Percentiles rank a stretch among this genome's conserved stretches.
phyloP scores from a whole-genome alignment of 352 stramenopile species.

The Globisporangium heterothallicum region DNA sequence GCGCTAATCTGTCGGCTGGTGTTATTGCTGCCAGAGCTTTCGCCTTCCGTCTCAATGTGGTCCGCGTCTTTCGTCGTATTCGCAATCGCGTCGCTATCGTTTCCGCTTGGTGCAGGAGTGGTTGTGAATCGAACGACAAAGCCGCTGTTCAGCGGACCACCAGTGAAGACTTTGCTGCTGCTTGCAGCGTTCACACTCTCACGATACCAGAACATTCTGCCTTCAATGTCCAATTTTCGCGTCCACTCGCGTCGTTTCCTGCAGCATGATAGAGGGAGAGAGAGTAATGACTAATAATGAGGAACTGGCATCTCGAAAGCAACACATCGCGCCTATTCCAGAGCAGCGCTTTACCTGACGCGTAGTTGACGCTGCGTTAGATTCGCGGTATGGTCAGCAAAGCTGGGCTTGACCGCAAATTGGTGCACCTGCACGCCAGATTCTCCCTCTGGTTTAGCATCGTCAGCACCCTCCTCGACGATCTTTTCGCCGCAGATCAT shows the following conservation, averaged over 20 bases:
- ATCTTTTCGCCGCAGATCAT: constrained; percentile 39
- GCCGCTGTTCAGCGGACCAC: neutral
- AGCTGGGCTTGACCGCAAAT: neutral
- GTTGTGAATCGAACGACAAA: constrained; percentile 6
- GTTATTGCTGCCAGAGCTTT: constrained; percentile 8
- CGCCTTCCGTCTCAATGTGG: neutral
- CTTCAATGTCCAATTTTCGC: constrained; percentile 46
- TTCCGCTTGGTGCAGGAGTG: constrained; percentile 2
- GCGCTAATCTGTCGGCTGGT: constrained; percentile 28
- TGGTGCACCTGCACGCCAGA: constrained; percentile 4
- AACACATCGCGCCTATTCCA: neutral
- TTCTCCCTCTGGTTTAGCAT: neutral
- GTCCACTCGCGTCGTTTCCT: constrained; percentile 52
- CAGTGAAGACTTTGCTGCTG: too few species aligned
- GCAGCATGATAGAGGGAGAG: neutral
- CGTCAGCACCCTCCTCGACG: neutral
- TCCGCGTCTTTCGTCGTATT: neutral
- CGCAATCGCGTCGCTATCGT: neutral
- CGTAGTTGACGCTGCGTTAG: constrained; percentile 27
- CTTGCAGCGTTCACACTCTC: neutral
- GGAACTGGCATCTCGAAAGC: too few species aligned
- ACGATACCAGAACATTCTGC: constrained; percentile 54
- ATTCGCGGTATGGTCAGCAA: neutral
- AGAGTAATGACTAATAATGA: neutral
- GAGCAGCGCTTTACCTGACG: constrained; percentile 8